Conservation (phyloP, 768 basidiomycete genomes). For the Boletus pseudo-olivaceus region DNA sequence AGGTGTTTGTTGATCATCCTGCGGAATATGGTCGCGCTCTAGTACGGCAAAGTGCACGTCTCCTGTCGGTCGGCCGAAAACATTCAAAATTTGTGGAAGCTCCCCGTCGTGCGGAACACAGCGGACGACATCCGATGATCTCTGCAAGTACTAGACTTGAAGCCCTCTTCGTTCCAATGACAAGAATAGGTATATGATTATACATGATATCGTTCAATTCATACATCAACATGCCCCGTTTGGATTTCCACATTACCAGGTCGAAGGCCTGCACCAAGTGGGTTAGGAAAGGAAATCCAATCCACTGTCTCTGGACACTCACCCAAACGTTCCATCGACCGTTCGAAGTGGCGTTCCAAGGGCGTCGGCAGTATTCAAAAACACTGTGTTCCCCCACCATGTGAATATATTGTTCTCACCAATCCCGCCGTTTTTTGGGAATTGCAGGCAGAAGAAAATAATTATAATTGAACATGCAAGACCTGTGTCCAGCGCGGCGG, state of each 20-base stretch:
- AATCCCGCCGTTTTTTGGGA: constrained; percentile 57
- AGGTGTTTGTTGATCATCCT: no score
- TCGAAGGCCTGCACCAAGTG: constrained; percentile 8
- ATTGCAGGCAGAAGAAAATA: constrained; percentile 63
- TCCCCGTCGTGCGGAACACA: background rate
- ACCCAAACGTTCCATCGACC: constrained; percentile 29
- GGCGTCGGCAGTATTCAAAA: constrained; percentile 31
- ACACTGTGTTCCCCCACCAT: constrained; percentile 70
- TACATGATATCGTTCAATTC: background rate
- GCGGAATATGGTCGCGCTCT: background rate
- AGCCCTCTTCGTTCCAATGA: background rate
- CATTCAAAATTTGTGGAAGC: background rate
- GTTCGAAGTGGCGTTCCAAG: constrained; percentile 6
- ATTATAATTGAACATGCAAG: constrained; percentile 56
- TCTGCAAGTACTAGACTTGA: background rate
- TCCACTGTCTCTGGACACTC: background rate
- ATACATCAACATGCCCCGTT: background rate
- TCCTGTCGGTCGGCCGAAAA: background rate
- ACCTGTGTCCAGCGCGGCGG: constrained; percentile 69
- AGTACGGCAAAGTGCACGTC: background rate
- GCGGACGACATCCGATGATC: background rate
- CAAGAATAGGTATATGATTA: background rate
- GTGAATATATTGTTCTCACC: constrained; percentile 48
- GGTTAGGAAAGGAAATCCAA: background rate
- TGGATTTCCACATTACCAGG: constrained; percentile 6